Conservation (phyloP, 176 grass and related monocot species). For the Thalia dealbata region DNA sequence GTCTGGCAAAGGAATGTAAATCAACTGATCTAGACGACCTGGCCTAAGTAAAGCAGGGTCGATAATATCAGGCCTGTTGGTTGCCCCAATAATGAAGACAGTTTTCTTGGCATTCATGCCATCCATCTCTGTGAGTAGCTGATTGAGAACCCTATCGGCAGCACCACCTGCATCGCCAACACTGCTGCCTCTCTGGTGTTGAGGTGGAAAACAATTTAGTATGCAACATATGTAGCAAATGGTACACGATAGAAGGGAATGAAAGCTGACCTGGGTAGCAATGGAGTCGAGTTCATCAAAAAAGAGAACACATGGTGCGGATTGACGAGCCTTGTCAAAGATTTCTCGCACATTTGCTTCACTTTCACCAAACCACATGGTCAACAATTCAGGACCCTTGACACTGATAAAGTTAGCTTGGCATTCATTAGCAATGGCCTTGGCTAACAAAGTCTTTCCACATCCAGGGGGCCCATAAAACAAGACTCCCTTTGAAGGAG, state of each 20-base stretch:
- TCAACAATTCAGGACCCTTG: conserved; percentile 16
- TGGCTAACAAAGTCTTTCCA: conserved; percentile 21
- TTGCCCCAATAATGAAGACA: conserved; percentile 21
- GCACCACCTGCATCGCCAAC: conserved; percentile 23
- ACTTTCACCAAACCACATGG: conserved; percentile 25
- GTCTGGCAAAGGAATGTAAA: conserved; percentile 21
- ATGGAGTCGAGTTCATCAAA: conserved; percentile 23
- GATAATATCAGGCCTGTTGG: conserved; percentile 20
- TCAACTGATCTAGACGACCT: conserved; percentile 16
- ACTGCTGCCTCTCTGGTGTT: conserved; percentile 14
- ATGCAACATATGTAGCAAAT: not conserved
- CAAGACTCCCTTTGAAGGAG: conserved; percentile 19
- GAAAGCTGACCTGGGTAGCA: conserved; percentile 9
- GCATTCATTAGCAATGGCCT: conserved; percentile 19
- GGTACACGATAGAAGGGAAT: not conserved
- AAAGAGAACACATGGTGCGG: conserved; percentile 18
- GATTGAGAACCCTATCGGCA: conserved; percentile 24
- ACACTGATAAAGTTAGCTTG: conserved; percentile 20
- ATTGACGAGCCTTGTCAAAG: conserved; percentile 24
- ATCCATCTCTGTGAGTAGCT: conserved; percentile 21
- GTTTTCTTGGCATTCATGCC: conserved; percentile 21
- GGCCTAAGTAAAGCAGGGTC: conserved; percentile 18
- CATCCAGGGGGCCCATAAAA: conserved; percentile 21
- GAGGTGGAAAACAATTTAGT: not conserved
- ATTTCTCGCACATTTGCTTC: conserved; percentile 22